Base-by-base conservation (phyloP, 768 basidiomycete genomes). In the Austroboletus eburneus region DNA sequence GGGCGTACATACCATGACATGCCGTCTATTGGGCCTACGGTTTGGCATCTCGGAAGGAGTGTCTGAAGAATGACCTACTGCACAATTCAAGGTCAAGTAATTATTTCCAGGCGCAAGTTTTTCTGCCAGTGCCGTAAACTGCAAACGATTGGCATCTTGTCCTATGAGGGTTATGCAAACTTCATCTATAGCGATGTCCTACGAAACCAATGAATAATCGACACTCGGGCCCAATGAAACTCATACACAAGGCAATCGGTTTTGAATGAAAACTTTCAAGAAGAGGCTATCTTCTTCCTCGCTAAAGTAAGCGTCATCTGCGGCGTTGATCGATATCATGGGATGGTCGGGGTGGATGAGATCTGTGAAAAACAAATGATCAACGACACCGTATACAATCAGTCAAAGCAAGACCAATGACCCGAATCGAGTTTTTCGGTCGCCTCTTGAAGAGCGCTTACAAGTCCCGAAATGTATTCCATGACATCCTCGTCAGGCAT, bases 171-270 rank as follows among this genome's bases (percentile, higher is more conserved):
- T 69, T 25, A 90, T 69, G 35, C 68, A 72, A 18, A 93, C 69
- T 59, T 80, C 76, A 49, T 88, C 83, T 16, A 81, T 69, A 0
- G 75, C 66, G 17, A 96, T 48, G 7, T 69, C 64, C 90, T 94
- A 48, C 2, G 39, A 20, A 18, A 43, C 42, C 45, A 38, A 39
- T 56, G 46, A 49, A 55, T 38, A 30, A 39, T 36, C 34, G 27
- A 39, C 43, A 35, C 35, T 29, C 34, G 29, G 32, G 20, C 29
- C 29, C 32, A 23, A 17, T n/a, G 29, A 23, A 43, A 9, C 20
- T 69, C 85, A 64, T 62, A 94, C 93, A 55, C 89, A 88, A 25
- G 89, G 84, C 20, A 95, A 62, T 32, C 67, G 65, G 58, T 91
- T 97, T 25, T 66, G 68, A 23, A 94, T 66, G 2, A 71, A 69